Percentiles rank a stretch among this genome's conserved stretches.
phyloP scores from a whole-genome alignment of 805 yeast genomes.

The Scheffersomyces ergatensis region DNA sequence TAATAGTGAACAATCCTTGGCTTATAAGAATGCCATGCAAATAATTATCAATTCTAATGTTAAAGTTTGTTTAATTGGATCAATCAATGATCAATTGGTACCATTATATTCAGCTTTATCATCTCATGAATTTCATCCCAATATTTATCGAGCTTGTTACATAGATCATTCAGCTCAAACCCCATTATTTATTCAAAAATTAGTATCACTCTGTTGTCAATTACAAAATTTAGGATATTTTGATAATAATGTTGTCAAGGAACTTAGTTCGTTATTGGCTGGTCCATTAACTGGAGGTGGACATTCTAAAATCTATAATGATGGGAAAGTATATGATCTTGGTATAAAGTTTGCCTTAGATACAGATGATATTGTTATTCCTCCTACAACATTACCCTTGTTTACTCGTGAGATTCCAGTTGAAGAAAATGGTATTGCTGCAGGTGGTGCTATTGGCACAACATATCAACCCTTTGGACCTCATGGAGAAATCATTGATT shows the following conservation, averaged over 20 bases:
- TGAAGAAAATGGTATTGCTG: not conserved
- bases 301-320: conserved; percentile 86
- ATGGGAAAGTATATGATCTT: conserved; percentile 76
- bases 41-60: conserved; percentile 66
- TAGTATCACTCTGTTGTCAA: conserved; percentile 71
- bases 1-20: conserved; percentile 67
- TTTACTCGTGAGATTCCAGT: not conserved
- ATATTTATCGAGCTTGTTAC: conserved; percentile 84
- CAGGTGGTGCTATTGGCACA: conserved; percentile 1
- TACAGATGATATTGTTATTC: conserved; percentile 57
- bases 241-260: conserved; percentile 85
- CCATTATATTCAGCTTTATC: conserved; percentile 89
- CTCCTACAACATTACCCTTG: conserved; percentile 14
- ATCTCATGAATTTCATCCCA: conserved; percentile 82
- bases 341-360: conserved; percentile 75
- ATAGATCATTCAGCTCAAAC: conserved; percentile 79
- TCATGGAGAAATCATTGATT: conserved; percentile 4
- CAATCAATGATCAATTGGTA: conserved; percentile 90
- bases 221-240: conserved; percentile 73
- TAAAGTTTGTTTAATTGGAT: conserved; percentile 79
- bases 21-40: conserved; percentile 64
- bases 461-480: conserved; percentile 1
- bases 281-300: conserved; percentile 96
- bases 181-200: conserved; percentile 73
- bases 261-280: conserved; percentile 68